Base-by-base conservation (phyloP, 768 basidiomycete species). In the Xerocomellus dryophilus region DNA sequence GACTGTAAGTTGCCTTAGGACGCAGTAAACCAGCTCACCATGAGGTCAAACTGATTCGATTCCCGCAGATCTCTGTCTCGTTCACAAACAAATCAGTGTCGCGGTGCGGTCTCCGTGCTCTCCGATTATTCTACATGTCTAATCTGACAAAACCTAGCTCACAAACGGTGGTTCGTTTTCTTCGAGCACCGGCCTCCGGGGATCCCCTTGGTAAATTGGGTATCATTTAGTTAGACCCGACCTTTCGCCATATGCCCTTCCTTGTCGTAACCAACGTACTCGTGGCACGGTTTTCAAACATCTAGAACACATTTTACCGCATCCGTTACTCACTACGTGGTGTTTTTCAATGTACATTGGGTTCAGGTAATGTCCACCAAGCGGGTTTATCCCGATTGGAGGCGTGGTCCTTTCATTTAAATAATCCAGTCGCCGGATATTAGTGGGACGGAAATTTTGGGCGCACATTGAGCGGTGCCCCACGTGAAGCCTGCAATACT, bases 1-100 rank as follows among this genome's bases (percentile, higher is more conserved):
- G 93, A 97, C 67, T 94, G 93, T 96, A 63, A 59, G 85, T 77
- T 7, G 43, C 41, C 36, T 51, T 43, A 47, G 49, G 38, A 47
- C 43, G 32, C 25, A 18, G 27, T 18, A 48, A 14, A 35, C n/a
- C 31, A 10, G 10, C 48, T 20, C 23, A 12, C 38, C 23, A 2
- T 35, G 31, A 42, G 35, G 12, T 32, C 18, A 10, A n/a, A 43
- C 46, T 50, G 45, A 50, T 54, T 43, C 20, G 18, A 23, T 43
- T 27, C 40, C 36, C 21, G 21, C 50, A 71, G 70, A 65, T 50
- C 66, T 71, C 29, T 71, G 70, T 48, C 65, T 71, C 47, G 57
- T 70, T 48, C 70, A 71, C 53, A 67, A 73, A 52, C 70, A 71
- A 25, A 71, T 71, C 45, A 58, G 43, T 47, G 54, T 44, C 41